Evolutionary conservation across 495 filamentous ascomycete species (phyloP).

Genomic region (Neurospora cerealis): DNA sequence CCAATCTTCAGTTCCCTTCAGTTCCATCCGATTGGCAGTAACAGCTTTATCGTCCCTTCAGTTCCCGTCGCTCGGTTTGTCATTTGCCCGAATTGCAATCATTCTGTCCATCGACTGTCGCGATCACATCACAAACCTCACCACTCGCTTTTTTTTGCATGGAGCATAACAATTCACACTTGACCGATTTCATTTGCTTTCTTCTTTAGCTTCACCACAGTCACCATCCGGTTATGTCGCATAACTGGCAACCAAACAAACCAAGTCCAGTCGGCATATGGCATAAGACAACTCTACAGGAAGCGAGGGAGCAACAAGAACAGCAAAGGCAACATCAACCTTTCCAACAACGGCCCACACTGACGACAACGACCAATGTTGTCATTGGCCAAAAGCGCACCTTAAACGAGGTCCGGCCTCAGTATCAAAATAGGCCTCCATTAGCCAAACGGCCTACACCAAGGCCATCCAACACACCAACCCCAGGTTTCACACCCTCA

Average conservation of each 20-base stretch:
- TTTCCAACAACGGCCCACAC: neutral
- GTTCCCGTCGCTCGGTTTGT: neutral
- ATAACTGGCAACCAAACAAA: slow-evolving; percentile 10
- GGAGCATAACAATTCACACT: neutral
- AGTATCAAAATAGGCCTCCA: neutral
- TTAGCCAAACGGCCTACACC: neutral
- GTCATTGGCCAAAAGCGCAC: slow-evolving; percentile 18
- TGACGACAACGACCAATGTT: slow-evolving; percentile 1
- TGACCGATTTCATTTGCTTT: neutral
- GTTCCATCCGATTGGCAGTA: neutral
- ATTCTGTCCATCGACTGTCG: neutral
- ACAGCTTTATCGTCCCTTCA: neutral
- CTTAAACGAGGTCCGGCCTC: slow-evolving; percentile 3
- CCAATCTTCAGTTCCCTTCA: neutral
- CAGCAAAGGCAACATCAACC: slow-evolving; percentile 2
- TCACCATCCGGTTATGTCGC: neutral
- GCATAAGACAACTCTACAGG: slow-evolving; percentile 21
- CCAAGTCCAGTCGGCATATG: slow-evolving; percentile 9
- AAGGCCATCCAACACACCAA: neutral
- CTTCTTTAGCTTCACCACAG: neutral
- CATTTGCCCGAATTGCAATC: neutral
- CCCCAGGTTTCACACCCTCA: neutral
- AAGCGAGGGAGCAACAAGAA: slow-evolving; percentile 2
- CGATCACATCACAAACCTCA: neutral
- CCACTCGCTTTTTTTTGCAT: neutral